These are phyloP conservation scores for Cryptococcus sp. DNA, from an alignment of 1,284 basidiomycete genomes.

Conservation along the genomic window DNA sequence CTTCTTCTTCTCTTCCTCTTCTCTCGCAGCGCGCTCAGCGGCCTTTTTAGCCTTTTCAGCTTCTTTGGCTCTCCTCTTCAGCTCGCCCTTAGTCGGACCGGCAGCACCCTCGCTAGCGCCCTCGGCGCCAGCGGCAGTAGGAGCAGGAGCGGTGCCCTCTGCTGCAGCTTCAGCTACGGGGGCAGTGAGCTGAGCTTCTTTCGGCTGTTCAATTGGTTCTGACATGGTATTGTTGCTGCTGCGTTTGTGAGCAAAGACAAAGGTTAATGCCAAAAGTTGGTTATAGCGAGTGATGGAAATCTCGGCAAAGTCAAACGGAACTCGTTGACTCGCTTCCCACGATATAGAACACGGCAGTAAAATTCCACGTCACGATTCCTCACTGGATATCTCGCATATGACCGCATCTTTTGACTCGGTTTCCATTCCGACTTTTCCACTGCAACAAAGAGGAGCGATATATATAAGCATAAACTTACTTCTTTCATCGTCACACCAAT, in stretches of 20 bases:
- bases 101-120: slow-evolving; percentile 19
- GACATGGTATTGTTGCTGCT: slow-evolving; percentile 20
- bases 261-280: background rate
- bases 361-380: background rate
- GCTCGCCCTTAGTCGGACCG: slow-evolving; percentile 77
- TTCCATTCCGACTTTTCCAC: background rate
- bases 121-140: background rate
- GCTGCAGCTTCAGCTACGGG: slow-evolving; percentile 11
- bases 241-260: slow-evolving; percentile 1
- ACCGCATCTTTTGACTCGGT: background rate
- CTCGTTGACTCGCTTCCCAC: too few relatives aligned
- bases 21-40: slow-evolving; percentile 76
- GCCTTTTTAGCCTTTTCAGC: slow-evolving; percentile 91
- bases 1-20: slow-evolving; percentile 72
- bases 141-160: slow-evolving; percentile 6
- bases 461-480: background rate
- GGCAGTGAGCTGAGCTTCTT: slow-evolving; percentile 12
- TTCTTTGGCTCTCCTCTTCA: slow-evolving; percentile 91
- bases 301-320: slow-evolving; percentile 1
- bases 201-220: slow-evolving; percentile 18
- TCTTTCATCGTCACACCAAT: background rate
- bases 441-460: background rate
- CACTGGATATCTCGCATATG: background rate
- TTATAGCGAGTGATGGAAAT: slow-evolving; percentile 1
- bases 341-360: background rate